Conservation (phyloP, 2,329 filamentous ascomycete species). For the Rhynchosporium agropyri region DNA sequence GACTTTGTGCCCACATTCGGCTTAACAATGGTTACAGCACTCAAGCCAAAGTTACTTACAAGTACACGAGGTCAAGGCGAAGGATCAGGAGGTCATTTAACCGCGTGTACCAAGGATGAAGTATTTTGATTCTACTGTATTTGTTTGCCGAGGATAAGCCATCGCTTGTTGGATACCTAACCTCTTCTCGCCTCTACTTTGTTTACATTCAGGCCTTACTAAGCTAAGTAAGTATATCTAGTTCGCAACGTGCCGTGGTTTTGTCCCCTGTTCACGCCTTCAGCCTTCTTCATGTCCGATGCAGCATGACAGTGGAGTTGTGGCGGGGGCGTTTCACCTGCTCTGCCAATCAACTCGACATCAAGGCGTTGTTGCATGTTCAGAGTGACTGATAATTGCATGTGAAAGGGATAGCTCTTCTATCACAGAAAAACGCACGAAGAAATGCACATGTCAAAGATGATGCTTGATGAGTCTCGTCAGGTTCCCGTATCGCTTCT, state of each 20-base stretch:
- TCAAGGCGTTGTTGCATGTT: background rate
- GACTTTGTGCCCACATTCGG: slow-evolving; percentile 4
- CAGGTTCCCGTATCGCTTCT: background rate
- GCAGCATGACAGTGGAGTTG: slow-evolving; percentile 6
- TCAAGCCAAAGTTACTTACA: background rate
- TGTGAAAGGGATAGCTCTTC: slow-evolving; percentile 8
- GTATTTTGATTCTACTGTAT: no score
- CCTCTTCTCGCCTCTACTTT: background rate
- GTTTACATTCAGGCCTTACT: background rate
- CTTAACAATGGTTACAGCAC: slow-evolving; percentile 4
- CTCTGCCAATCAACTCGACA: slow-evolving; percentile 11
- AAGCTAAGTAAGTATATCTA: no score
- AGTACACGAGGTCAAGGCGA: no score
- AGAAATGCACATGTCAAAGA: slow-evolving; percentile 13
- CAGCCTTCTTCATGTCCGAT: slow-evolving; percentile 2
- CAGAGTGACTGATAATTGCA: slow-evolving; percentile 6
- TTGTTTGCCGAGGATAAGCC: background rate
- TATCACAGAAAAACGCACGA: background rate
- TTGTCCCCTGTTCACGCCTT: no score
- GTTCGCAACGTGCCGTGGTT: no score
- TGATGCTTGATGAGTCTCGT: background rate
- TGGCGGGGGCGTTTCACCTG: slow-evolving; percentile 11
- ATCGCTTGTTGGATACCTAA: background rate
- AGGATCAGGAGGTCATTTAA: slow-evolving; percentile 11
- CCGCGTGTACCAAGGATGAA: background rate